phyloP scores from a whole-genome alignment of 2,329 filamentous ascomycete genomes.

The Claviceps purpurea region DNA sequence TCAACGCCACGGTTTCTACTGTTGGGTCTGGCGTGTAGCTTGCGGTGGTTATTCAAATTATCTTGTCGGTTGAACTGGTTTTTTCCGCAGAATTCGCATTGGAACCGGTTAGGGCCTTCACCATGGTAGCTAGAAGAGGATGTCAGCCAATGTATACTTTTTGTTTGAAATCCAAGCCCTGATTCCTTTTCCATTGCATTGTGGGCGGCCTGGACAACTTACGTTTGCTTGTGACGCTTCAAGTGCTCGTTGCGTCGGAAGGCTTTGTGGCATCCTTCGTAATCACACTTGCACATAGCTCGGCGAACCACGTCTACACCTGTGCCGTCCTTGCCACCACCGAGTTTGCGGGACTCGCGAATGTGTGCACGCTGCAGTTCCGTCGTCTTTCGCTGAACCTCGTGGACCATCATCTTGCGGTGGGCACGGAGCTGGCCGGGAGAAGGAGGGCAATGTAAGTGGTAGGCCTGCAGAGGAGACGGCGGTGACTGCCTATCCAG shows the following conservation, averaged over 20 bases:
- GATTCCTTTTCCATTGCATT: no score
- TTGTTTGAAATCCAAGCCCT: background rate
- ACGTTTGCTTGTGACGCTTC: constrained; percentile 41
- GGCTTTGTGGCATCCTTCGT: constrained; percentile 32
- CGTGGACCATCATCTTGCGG: constrained; percentile 27
- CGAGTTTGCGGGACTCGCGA: constrained; percentile 17
- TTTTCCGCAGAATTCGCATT: constrained; percentile 29
- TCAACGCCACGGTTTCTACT: constrained; percentile 26
- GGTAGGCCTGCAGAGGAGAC: constrained; percentile 19
- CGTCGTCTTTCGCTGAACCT: constrained; percentile 29
- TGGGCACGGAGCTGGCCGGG: constrained; percentile 21
- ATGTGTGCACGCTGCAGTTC: constrained; percentile 31
- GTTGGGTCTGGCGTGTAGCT: constrained; percentile 26
- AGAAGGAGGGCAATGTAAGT: constrained; percentile 19
- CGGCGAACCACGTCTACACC: constrained; percentile 24
- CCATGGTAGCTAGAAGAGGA: constrained; percentile 19
- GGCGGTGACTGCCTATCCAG: constrained; percentile 24
- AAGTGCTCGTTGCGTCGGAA: constrained; percentile 42
- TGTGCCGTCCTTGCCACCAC: constrained; percentile 15
- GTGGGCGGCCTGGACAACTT: constrained; percentile 10
- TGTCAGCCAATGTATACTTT: background rate
- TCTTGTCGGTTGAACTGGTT: constrained; percentile 28
- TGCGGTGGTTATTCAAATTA: constrained; percentile 29
- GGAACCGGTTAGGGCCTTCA: constrained; percentile 25
- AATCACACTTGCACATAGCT: constrained; percentile 31